Evolutionary conservation across 73 alveolate genomes (phyloP).

Genomic region (Paramecium octaurelia): DNA sequence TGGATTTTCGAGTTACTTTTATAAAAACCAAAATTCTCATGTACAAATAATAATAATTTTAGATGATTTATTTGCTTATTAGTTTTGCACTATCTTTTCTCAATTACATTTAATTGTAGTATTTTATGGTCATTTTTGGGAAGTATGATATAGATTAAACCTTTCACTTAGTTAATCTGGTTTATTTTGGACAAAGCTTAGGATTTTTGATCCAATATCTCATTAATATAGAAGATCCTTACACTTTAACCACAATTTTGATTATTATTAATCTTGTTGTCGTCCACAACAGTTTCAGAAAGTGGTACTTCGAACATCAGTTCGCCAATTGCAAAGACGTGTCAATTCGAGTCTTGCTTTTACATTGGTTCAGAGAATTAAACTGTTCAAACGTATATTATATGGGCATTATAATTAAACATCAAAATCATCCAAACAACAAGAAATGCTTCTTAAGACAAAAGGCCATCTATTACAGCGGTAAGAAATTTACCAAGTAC

Average conservation of each 20-base stretch:
- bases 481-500: background rate
- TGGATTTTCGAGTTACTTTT: background rate
- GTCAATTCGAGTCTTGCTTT: background rate
- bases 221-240: background rate
- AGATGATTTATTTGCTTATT: background rate
- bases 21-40: background rate
- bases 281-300: background rate
- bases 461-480: background rate
- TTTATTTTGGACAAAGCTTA: background rate
- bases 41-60: background rate
- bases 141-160: background rate
- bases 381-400: background rate
- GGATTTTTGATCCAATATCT: background rate
- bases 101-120: background rate
- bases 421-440: background rate
- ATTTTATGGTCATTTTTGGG: background rate
- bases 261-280: background rate
- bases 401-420: background rate
- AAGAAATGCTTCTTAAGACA: background rate
- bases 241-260: background rate
- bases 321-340: background rate
- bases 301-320: background rate
- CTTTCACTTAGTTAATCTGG: background rate
- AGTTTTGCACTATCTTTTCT: background rate
- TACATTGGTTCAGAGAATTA: background rate